phyloP scores from a whole-genome alignment of 1,139 yeast genomes.

The Kodamaea sp. region DNA sequence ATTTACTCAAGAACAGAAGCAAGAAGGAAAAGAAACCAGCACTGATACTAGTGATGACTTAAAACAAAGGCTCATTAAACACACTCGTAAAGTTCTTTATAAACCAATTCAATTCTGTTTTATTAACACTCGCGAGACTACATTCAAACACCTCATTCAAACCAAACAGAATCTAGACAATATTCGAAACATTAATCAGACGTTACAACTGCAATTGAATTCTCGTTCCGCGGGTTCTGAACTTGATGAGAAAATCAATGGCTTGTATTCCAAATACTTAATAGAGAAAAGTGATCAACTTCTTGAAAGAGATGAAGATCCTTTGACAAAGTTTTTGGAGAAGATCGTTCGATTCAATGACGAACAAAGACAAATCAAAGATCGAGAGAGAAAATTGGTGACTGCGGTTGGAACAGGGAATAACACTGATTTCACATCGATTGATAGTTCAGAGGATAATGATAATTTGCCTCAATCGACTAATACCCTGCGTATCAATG shows the following conservation, averaged over 20 bases:
- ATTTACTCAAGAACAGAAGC: constrained; percentile 2
- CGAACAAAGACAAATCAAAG: constrained; percentile 17
- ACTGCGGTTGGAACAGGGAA: too few relatives aligned
- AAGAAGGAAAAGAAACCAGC: background rate
- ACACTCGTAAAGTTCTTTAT: constrained; percentile 22
- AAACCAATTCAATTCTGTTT: constrained; percentile 34
- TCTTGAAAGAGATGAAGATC: constrained; percentile 13
- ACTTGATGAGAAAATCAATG: constrained; percentile 5
- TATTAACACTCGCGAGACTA: constrained; percentile 18
- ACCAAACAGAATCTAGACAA: constrained; percentile 7
- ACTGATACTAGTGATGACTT: constrained; percentile 7
- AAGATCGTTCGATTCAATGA: constrained; percentile 20
- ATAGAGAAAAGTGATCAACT: constrained; percentile 12
- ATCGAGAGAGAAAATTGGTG: constrained; percentile 16
- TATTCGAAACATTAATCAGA: background rate
- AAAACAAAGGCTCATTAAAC: constrained; percentile 17
- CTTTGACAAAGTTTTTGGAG: constrained; percentile 20
- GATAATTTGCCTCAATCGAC: background rate
- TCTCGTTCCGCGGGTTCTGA: constrained; percentile 1
- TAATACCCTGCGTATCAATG: constrained; percentile 4
- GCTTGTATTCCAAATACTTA: constrained; percentile 8
- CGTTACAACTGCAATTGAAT: constrained; percentile 3
- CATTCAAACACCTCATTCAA: constrained; percentile 15
- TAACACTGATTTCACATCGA: too few relatives aligned
- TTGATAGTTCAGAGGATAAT: constrained; percentile 3